Conservation (phyloP, 2,329 filamentous ascomycete genomes). For the Hymenoscyphus linearis region DNA sequence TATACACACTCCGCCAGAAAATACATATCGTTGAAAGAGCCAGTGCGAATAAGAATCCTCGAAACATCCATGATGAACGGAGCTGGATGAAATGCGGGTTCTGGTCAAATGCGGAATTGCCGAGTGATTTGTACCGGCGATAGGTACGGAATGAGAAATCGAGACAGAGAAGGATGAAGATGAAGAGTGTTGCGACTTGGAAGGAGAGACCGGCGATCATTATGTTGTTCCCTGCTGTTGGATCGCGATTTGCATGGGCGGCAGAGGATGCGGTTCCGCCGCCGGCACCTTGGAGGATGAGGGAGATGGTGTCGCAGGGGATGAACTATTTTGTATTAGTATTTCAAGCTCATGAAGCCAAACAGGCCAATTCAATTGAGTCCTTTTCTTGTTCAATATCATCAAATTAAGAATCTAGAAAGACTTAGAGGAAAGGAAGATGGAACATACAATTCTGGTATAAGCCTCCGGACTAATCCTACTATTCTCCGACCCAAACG, state of each 20-base stretch:
- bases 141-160: slow-evolving; percentile 18
- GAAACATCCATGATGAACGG: slow-evolving; percentile 20
- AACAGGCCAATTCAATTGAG: no score
- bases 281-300: slow-evolving; percentile 55
- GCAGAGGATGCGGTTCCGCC: slow-evolving; percentile 42
- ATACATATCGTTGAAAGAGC: slow-evolving; percentile 48
- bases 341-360: no score
- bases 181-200: slow-evolving; percentile 47
- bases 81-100: slow-evolving; percentile 13
- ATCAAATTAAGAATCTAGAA: no score
- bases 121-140: slow-evolving; percentile 23
- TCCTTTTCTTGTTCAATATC: no score
- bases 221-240: slow-evolving; percentile 45
- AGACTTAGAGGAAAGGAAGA: no score
- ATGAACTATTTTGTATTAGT: slow-evolving; percentile 46
- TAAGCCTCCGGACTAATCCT: slow-evolving; percentile 43
- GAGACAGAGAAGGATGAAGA: slow-evolving; percentile 27
- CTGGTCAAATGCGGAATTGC: slow-evolving; percentile 16
- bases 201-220: slow-evolving; percentile 54
- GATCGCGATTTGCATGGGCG: slow-evolving; percentile 7
- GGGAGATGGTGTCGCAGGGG: slow-evolving; percentile 55
- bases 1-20: slow-evolving; percentile 51
- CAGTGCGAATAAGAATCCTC: slow-evolving; percentile 30
- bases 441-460: slow-evolving; percentile 35
- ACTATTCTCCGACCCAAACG: slow-evolving; percentile 45